These are phyloP conservation scores for Aspergillus nidulans DNA, from an alignment of 495 filamentous ascomycete species.

Conservation along the genomic window DNA sequence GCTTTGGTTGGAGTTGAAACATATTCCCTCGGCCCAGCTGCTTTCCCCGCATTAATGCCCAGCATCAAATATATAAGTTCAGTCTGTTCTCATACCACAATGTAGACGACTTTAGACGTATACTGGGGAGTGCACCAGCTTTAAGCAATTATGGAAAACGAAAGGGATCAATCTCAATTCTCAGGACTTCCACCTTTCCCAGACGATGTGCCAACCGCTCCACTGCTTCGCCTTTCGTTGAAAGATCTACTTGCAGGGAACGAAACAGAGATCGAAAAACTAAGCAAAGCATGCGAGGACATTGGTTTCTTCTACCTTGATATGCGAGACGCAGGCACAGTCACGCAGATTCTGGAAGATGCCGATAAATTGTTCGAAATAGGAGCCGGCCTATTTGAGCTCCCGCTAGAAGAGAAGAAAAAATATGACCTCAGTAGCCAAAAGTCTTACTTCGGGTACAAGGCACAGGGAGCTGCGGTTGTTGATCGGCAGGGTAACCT, in stretches of 20 bases:
- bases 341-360: slow-evolving; percentile 37
- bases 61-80: too few species aligned
- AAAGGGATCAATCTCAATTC: slow-evolving; percentile 23
- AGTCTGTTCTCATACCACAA: too few species aligned
- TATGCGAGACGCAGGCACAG: slow-evolving; percentile 36
- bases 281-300: slow-evolving; percentile 46
- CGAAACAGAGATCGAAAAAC: slow-evolving; percentile 35
- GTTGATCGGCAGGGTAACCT: slow-evolving; percentile 51
- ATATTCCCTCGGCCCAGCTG: too few species aligned
- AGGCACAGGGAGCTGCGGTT: slow-evolving; percentile 45
- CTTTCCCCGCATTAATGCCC: too few species aligned
- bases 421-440: slow-evolving; percentile 45
- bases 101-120: too few species aligned
- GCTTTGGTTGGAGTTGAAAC: too few species aligned
- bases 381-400: slow-evolving; percentile 43
- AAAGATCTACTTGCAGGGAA: slow-evolving; percentile 42
- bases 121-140: too few species aligned
- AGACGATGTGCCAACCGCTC: slow-evolving; percentile 47
- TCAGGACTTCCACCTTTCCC: slow-evolving; percentile 49
- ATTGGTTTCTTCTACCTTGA: slow-evolving; percentile 65
- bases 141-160: background rate
- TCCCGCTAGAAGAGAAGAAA: slow-evolving; percentile 50
- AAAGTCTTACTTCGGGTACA: slow-evolving; percentile 52
- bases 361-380: slow-evolving; percentile 44
- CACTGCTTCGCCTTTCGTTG: slow-evolving; percentile 51